Evolutionary conservation across 225 moss, liverwort and hornwort species (phyloP), one percentile per base, ranked within the genome.

Genomic region (Polytrichum formosum): DNA sequence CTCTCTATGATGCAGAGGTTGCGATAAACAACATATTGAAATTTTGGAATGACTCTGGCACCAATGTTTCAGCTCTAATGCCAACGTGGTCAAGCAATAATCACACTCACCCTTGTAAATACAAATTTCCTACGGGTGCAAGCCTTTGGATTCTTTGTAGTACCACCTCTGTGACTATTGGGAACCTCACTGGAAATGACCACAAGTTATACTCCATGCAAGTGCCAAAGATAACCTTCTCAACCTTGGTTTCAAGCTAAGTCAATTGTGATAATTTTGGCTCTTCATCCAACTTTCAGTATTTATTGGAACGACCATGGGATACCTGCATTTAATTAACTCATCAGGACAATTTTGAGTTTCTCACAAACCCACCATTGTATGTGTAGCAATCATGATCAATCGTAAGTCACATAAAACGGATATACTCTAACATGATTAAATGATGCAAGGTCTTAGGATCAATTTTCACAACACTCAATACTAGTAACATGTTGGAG

Each of bases 31-130:
- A 66, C 16, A 70, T 76, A 60, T 6, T 76, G 58, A 66, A 4
- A 60, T 60, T 65, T 18, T 76, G 76, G 76, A 76, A 76, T 20
- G 1, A 23, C 66, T 70, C 76, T 2, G 76, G 76, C 66, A 76
- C 76, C 6, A 76, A 76, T 60, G 76, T 55, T 71, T 76, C 70
- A 25, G 29, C 66, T 76, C 65, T 76, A 2, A 46, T 76, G 76
- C 66, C 76, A 28, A 21, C 56, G 18, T 76, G 76, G 76, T 60
- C 71, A 59, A 9, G 0, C 23, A 9, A 37, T 9, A 53, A 61
- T 60, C 58, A 25, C 65, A 76, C 28, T n/a, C 76, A 71, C 37
- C 76, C 76, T 7, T 76, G 76, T 1, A 71, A 76, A 22, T 66
- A 18, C 4, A 46, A 35, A 5, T 65, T 66, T 17, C 5, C 26